Base-by-base conservation (phyloP, 345 rosid species). In the Citrus inodora region DNA sequence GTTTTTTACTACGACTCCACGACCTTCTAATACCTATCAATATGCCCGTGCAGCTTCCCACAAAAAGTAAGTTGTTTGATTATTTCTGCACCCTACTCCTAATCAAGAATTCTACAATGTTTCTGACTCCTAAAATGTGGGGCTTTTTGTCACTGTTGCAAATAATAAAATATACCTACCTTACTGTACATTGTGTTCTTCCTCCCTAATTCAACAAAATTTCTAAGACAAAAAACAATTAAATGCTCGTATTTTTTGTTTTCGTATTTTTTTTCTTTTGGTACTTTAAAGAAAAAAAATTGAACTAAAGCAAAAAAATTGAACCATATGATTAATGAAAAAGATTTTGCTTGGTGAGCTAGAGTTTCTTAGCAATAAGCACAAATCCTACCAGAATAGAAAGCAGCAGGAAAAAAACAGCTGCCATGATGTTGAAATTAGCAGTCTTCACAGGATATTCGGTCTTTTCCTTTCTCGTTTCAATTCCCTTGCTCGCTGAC, bases 391-490 rank as follows among this genome's bases (percentile, higher is more conserved):
- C 67, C 42, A 90, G 8, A 71, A 88, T 64, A 17, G 95, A 83
- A 66, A 89, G 83, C 25, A 94, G 70, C 58, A 94, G 88, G 80
- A 89, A 81, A 25, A 92, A 78, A 37, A 87, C 6, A n/a, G 93
- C 90, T 0, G 85, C 89, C 24, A 85, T 53, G 27, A 88, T 66
- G 76, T 59, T 76, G 76, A 79, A 75, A 73, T 78, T 85, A 25
- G 67, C 48, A 13, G 85, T 63, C 69, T 68, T 72, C 5, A 0
- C 27, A 7, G 74, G 24, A 71, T 35, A 70, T 16, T 63, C 76
- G 74, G 77, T 53, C 58, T 25, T 81, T 9, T 77, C 78, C 6
- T 25, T 78, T 4, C 64, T 61, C 5, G 74, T 4, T 4, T 79
- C 73, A 2, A 14, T 74, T 37, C 75, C 74, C n/a, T 70, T 82